Evolutionary conservation across 2,329 filamentous ascomycete species (phyloP), one percentile per base, ranked within the genome.

Genomic region (Alternaria sp.): DNA sequence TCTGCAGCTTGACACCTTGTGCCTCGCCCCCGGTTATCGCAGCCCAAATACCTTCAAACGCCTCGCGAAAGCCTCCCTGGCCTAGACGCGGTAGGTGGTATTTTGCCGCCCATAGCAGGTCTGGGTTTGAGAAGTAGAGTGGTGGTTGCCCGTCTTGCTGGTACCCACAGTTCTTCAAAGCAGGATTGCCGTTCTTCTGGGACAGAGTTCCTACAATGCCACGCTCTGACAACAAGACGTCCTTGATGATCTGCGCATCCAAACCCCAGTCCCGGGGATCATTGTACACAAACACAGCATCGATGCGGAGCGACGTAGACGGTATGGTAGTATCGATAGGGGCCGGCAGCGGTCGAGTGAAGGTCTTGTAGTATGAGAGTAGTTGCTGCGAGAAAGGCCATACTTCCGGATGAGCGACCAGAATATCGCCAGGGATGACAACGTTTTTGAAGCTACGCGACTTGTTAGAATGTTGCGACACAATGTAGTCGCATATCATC

Each of bases 231-330:
- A 96, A 83, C 6, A 98, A 81, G 10, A 97, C 80, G 77, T 99
- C 95, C 53, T 90, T 78, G 56, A 98, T 90, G 68, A 98, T 81
- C 73, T 96, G 91, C 2, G 88, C 87, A 76, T 98, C 94, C 9
- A 97, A 84, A 0, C 91, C 93, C 95, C 95, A 99, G 80, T 99
- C 95, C 55, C 95, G 87, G 3, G 95, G 93, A 77, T 98, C 95
- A 76, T 97, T 96, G 84, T 94, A 97, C 6, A 97, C 90, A 71
- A 98, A 90, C 28, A 98, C 87, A 28, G 93, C 93, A 72, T 96
- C 92, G 67, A 99, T 90, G 68, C 92, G 93, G 46, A 94, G 83
- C 17, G 81, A 83, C 13, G 80, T 79, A 0, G 77, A 77, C 2
- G 77, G 82, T 59, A 82, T 80, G 14, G 75, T 72, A 36, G 83